Evolutionary conservation across 169 alveolate genomes (phyloP), one percentile per base, ranked within the genome.

Genomic region (Blepharisma undulans): DNA sequence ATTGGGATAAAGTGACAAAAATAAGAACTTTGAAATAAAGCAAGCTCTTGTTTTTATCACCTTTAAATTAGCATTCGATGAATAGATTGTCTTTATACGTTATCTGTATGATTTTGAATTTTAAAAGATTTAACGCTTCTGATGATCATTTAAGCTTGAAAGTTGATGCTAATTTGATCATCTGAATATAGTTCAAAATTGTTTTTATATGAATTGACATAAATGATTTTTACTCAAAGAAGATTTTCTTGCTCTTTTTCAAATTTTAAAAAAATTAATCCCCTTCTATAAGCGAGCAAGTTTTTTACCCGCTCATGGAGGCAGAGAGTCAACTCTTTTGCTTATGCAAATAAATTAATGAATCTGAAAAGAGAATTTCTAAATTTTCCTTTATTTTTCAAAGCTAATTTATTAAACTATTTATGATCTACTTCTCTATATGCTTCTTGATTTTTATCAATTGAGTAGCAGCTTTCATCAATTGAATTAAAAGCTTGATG

Each of bases 71-170:
- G 89, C n/a, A n/a, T n/a, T n/a, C n/a, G n/a, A n/a, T n/a, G n/a
- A n/a, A n/a, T n/a, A n/a, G n/a, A n/a, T n/a, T n/a, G n/a, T n/a
- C n/a, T n/a, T n/a, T 86, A 30, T 25, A 29, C 60, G 10, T 18
- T 32, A 8, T 33, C 87, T 72, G 72, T 59, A n/a, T 14, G 21
- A 12, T 25, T 30, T 36, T 87, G 86, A n/a, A 25, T 30, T 14
- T 14, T 27, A 19, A 72, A 72, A 10, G 29, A 72, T 25, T 72
- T 27, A 21, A 14, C 8, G 22, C 66, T 18, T 16, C 66, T 10
- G 30, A n/a, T 72, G 91, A 87, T 87, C 91, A 87, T n/a, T 61
- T 12, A 72, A 87, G 59, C 22, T 87, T 30, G 30, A 87, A 74
- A 10, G 18, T 21, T 12, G 86, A 25, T 16, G 86, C 32, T 16